Base-by-base conservation (phyloP, 805 yeast species). In the Candida ficus region DNA sequence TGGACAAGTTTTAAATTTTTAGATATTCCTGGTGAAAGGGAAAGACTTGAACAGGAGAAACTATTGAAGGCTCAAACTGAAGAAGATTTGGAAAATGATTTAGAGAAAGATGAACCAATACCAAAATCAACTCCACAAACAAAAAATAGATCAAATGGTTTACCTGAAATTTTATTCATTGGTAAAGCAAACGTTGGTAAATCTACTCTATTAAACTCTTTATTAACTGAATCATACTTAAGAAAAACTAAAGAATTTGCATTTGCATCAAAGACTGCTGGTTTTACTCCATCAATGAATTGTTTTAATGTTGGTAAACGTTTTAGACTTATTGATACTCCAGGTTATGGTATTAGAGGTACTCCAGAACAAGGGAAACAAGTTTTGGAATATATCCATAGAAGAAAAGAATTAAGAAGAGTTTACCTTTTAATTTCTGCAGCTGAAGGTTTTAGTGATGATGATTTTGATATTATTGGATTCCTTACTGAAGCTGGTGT, bases 141-240 rank as follows among this genome's bases (percentile, higher is more conserved):
- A 12, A 29, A 12, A 13, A 29, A 45, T 20, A 36, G 35, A 23
- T 22, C 49, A 27, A 25, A 35, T 12, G 65, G 63, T 13, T 63
- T 83, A 11, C 95, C 96, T 0, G 96, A 88, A 53, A 75, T 88
- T 5, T 65, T 83, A 4, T 70, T 89, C 35, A 50, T 89, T 33
- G 96, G 97, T 0, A 75, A 86, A 47, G 82, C 95, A 35, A 89
- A 89, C 51, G 89, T 82, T 7, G 97, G 96, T 0, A 89, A 89
- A 56, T 85, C 95, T 0, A 78, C 95, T 0, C 57, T 89, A 20
- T 64, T 89, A 30, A 84, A 85, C 53, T 74, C 73, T 11, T 41
- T 87, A 8, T 61, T 84, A 5, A 64, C 77, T 2, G 63, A 64
- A 28, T 57, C 61, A 7, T 51, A 54, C 20, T 14, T 54, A 56